Conservation (phyloP, 1,139 yeast genomes). For the Scheffersomyces stambukii region DNA sequence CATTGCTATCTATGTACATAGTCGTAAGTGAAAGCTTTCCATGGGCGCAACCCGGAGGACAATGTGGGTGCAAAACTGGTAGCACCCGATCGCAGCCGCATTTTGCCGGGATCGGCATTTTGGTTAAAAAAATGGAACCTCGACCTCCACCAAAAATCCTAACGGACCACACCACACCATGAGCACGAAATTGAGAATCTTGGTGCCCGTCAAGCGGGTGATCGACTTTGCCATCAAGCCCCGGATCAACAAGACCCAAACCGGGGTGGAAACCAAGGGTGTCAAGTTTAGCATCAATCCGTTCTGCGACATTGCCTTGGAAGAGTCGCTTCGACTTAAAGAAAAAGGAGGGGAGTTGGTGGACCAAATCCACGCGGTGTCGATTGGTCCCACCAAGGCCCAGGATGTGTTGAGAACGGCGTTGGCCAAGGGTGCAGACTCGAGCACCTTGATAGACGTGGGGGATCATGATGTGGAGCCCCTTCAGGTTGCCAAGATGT, state of each 20-base stretch:
- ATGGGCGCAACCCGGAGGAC: too few relatives aligned
- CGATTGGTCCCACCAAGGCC: constrained; percentile 84
- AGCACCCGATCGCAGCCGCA: not conserved
- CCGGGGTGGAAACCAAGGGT: constrained; percentile 87
- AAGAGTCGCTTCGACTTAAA: constrained; percentile 81
- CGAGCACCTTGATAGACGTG: constrained; percentile 76
- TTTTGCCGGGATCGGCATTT: not conserved
- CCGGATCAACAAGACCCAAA: constrained; percentile 79
- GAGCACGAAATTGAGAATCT: constrained; percentile 61
- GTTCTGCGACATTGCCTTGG: constrained; percentile 93
- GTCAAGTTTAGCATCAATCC: constrained; percentile 94
- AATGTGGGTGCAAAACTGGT: not conserved
- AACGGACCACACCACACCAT: constrained; percentile 15
- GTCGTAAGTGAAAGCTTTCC: too few relatives aligned
- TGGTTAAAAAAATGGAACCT: too few relatives aligned
- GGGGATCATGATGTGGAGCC: constrained; percentile 80
- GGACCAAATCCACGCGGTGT: constrained; percentile 83
- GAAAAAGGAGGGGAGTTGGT: constrained; percentile 69
- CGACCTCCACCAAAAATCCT: too few relatives aligned
- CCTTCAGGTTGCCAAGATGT: constrained; percentile 82
- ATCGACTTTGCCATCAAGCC: constrained; percentile 94
- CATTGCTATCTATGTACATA: too few relatives aligned
- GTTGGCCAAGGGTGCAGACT: constrained; percentile 91
- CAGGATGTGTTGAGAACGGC: constrained; percentile 88
- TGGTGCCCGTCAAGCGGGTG: constrained; percentile 93